Evolutionary conservation across 306 rosid genomes (phyloP).

Genomic region (Citrullus mucosospermus): DNA sequence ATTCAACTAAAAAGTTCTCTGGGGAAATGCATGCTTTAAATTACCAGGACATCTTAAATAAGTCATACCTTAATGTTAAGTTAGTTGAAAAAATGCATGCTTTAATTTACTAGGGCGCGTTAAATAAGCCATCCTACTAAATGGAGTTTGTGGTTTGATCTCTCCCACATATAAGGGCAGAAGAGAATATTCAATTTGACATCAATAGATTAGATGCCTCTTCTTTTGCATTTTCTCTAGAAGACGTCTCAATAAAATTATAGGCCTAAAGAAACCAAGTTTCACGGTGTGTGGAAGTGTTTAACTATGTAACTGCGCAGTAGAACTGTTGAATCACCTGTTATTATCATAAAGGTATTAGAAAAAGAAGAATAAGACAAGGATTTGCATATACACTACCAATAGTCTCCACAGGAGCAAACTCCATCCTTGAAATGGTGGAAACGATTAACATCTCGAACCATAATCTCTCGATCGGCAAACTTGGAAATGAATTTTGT

Average conservation of each 20-base stretch:
- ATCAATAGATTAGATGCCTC: neutral
- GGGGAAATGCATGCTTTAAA: neutral
- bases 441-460: constrained; percentile 85
- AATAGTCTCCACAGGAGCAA: constrained; percentile 90
- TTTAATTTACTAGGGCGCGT: neutral
- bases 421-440: constrained; percentile 70
- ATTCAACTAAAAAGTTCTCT: neutral
- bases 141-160: neutral
- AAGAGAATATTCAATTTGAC: neutral
- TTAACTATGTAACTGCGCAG: neutral
- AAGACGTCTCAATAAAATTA: neutral
- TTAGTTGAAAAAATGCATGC: neutral
- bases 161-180: neutral
- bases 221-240: neutral
- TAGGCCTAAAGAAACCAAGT: neutral
- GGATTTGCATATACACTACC: constrained; percentile 28
- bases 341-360: neutral
- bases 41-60: neutral
- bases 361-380: neutral
- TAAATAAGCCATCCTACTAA: neutral
- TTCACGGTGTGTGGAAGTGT: neutral
- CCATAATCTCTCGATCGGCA: constrained; percentile 68
- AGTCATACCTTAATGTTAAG: neutral
- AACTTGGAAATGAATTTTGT: constrained; percentile 75
- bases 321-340: constrained; percentile 1